Percentiles rank a stretch among this genome's conserved stretches.
phyloP scores from a whole-genome alignment of 176 grass and related monocot genomes.

The Tuctoria greenei region DNA sequence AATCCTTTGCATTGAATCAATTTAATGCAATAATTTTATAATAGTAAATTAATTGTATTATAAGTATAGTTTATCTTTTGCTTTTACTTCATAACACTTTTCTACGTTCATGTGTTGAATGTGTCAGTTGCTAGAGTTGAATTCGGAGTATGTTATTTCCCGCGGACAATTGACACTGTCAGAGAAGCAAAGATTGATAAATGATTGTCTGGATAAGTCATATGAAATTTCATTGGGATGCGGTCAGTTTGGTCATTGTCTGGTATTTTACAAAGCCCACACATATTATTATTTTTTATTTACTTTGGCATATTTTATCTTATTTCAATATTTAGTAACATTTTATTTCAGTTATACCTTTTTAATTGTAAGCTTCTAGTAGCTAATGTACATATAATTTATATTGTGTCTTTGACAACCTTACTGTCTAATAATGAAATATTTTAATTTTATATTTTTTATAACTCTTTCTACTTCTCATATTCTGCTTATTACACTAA shows the following conservation, averaged over 20 bases:
- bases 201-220: constrained; percentile 63
- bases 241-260: constrained; percentile 69
- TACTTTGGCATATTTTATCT: not conserved
- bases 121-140: constrained; percentile 72
- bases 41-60: not conserved
- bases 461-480: not conserved
- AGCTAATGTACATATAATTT: not conserved
- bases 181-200: constrained; percentile 68
- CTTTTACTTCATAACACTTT: not conserved
- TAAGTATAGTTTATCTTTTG: not conserved
- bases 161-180: constrained; percentile 59
- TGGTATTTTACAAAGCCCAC: constrained; percentile 41
- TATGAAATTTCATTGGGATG: constrained; percentile 73
- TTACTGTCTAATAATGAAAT: not conserved
- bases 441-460: not conserved
- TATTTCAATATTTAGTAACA: not conserved
- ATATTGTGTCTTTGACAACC: not conserved
- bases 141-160: constrained; percentile 64
- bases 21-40: not conserved
- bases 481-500: not conserved
- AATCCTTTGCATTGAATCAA: not conserved
- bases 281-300: not conserved
- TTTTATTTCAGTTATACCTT: not conserved
- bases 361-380: not conserved
- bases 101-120: constrained; percentile 4